These are phyloP conservation scores for Diospyros lotus DNA, from an alignment of 148 eudicot species.

Conservation along the genomic window DNA sequence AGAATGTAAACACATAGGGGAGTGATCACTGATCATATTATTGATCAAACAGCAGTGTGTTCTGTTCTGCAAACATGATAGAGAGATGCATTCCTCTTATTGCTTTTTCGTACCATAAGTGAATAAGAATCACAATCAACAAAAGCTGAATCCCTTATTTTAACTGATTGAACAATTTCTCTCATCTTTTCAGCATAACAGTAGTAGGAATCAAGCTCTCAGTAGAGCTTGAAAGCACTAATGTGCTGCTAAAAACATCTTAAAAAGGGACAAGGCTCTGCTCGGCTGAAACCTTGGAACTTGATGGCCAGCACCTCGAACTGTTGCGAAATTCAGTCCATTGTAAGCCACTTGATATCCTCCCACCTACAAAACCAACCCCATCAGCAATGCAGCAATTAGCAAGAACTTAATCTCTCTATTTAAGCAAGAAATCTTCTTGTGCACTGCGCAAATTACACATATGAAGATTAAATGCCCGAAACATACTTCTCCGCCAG, in stretches of 20 bases:
- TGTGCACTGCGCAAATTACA: not conserved
- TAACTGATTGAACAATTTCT: no score
- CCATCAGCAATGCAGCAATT: not conserved
- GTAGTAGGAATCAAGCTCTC: not conserved
- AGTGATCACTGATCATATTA: no score
- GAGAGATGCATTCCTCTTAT: no score
- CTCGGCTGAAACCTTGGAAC: not conserved
- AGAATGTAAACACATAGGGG: no score
- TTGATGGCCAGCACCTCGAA: conserved; percentile 13
- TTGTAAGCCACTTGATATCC: conserved; percentile 16
- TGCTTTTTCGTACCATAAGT: no score
- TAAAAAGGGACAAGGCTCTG: conserved; percentile 6
- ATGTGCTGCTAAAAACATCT: conserved; percentile 1
- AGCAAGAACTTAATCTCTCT: not conserved
- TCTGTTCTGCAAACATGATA: no score
- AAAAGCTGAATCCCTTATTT: no score
- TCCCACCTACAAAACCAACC: conserved; percentile 9
- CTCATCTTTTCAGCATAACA: no score
- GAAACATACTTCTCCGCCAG: conserved; percentile 16
- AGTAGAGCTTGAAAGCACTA: not conserved
- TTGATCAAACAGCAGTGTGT: no score
- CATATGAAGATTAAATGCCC: not conserved
- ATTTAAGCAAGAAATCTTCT: not conserved
- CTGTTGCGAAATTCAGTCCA: conserved; percentile 3
- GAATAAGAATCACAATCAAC: no score